Conservation (phyloP, 2,329 filamentous ascomycete species). For the Trematosphaeria pertusa region DNA sequence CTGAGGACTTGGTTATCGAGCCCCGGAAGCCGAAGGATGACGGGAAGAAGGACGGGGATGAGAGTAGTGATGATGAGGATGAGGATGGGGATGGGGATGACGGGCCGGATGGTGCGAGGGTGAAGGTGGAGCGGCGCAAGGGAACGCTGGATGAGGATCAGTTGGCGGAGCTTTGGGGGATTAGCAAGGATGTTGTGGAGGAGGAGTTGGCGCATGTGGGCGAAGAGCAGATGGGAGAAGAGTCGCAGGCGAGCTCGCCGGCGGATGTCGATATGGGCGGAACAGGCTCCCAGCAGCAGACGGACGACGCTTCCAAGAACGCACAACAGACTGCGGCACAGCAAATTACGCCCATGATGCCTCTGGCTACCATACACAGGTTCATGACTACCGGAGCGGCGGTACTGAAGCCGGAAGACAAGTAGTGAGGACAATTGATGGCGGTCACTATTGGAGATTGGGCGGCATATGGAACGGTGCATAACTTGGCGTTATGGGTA, state of each 20-base stretch:
- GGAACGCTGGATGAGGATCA: slow-evolving; percentile 14
- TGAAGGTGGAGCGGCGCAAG: slow-evolving; percentile 20
- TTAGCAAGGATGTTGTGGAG: slow-evolving; percentile 6
- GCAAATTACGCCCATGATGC: slow-evolving; percentile 9
- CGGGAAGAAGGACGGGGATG: slow-evolving; percentile 18
- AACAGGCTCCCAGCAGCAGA: too few species aligned
- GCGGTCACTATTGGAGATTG: too few species aligned
- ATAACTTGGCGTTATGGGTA: slow-evolving; percentile 2
- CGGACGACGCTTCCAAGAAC: too few species aligned
- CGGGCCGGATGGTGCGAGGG: slow-evolving; percentile 12
- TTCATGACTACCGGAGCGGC: slow-evolving; percentile 32
- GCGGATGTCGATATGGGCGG: too few species aligned
- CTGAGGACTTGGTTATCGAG: slow-evolving; percentile 37
- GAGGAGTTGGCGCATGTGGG: slow-evolving; percentile 4
- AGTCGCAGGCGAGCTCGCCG: background rate
- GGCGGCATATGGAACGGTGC: too few species aligned
- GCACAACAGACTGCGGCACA: too few species aligned
- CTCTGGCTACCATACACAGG: slow-evolving; percentile 24
- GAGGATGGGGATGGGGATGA: slow-evolving; percentile 19
- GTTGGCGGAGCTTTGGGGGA: slow-evolving; percentile 12
- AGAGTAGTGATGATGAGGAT: slow-evolving; percentile 14
- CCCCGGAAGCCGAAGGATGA: slow-evolving; percentile 20
- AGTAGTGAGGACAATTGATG: background rate
- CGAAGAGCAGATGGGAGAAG: background rate
- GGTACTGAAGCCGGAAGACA: slow-evolving; percentile 3